Conservation (phyloP, 352 stramenopile genomes). For the Pythium rishiriense region DNA sequence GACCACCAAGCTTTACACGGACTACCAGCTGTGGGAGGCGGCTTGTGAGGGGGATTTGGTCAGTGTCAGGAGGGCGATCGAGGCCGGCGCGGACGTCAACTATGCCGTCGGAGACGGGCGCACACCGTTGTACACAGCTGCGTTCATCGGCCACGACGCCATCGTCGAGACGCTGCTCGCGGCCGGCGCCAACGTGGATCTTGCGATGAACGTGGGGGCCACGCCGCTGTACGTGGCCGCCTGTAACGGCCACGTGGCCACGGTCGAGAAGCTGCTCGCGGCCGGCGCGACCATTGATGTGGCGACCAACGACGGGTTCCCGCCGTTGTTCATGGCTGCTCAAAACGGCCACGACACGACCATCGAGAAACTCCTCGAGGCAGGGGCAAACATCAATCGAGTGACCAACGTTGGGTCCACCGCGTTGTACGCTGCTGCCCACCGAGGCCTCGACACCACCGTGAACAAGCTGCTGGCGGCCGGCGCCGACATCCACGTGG, state of each 20-base stretch:
- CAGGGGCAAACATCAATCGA: not conserved
- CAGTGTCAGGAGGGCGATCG: too few species aligned
- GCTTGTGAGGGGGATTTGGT: too few species aligned
- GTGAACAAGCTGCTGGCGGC: not conserved
- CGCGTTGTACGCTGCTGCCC: not conserved
- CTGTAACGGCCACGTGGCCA: not conserved
- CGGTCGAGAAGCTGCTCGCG: not conserved
- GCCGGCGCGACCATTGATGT: not conserved
- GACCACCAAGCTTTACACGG: too few species aligned
- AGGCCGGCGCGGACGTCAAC: constrained; percentile 1
- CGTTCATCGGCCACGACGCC: too few species aligned
- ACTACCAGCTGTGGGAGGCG: too few species aligned
- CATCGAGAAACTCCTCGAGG: not conserved
- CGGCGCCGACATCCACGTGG: too few species aligned
- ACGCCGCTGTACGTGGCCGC: not conserved
- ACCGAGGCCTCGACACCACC: not conserved
- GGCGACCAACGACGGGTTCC: not conserved
- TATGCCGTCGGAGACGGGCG: too few species aligned
- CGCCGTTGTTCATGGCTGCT: not conserved
- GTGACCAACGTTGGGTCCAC: not conserved
- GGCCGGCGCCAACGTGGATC: not conserved
- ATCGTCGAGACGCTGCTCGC: not conserved
- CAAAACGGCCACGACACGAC: not conserved
- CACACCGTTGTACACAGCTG: not conserved
- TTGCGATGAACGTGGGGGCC: not conserved